phyloP scores from a whole-genome alignment of 306 rosid genomes.

The Macrotyloma uniflorum region DNA sequence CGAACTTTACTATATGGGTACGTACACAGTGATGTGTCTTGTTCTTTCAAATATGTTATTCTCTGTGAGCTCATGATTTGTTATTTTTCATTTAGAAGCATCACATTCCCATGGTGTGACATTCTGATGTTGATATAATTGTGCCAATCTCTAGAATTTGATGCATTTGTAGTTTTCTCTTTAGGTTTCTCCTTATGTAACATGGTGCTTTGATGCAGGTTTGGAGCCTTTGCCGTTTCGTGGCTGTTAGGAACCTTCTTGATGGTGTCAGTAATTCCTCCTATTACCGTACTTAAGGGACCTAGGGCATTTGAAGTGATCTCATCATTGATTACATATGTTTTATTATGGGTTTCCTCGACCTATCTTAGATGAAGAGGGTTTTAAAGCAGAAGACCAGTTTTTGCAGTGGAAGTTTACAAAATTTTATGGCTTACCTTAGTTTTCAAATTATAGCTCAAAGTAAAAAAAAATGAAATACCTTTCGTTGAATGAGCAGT shows the following conservation, averaged over 20 bases:
- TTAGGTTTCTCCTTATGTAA: conserved; percentile 28
- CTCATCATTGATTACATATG: conserved; percentile 74
- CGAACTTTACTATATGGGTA: conserved; percentile 89
- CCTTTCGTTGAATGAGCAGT: background rate
- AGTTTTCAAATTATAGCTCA: conserved; percentile 12
- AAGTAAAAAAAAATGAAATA: background rate
- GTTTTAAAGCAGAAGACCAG: conserved; percentile 40
- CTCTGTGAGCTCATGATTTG: background rate
- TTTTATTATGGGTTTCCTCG: conserved; percentile 85
- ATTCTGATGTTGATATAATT: conserved; percentile 5
- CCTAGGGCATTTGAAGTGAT: conserved; percentile 86
- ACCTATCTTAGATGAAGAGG: conserved; percentile 66
- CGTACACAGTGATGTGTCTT: conserved; percentile 32
- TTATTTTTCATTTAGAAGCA: conserved; percentile 5
- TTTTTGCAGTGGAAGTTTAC: conserved; percentile 49
- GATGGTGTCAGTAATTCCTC: conserved; percentile 96
- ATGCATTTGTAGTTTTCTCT: conserved; percentile 16
- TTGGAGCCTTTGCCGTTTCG: conserved; percentile 74
- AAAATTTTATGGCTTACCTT: conserved; percentile 20
- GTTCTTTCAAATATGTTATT: conserved; percentile 20
- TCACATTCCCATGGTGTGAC: conserved; percentile 12
- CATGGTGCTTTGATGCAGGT: conserved; percentile 62
- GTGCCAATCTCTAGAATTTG: conserved; percentile 15
- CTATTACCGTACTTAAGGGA: conserved; percentile 75
- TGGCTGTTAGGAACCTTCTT: conserved; percentile 98